Evolutionary conservation across 331 rosid species (phyloP), one percentile per base, ranked within the genome.

Genomic region (Prunus yedoensis): DNA sequence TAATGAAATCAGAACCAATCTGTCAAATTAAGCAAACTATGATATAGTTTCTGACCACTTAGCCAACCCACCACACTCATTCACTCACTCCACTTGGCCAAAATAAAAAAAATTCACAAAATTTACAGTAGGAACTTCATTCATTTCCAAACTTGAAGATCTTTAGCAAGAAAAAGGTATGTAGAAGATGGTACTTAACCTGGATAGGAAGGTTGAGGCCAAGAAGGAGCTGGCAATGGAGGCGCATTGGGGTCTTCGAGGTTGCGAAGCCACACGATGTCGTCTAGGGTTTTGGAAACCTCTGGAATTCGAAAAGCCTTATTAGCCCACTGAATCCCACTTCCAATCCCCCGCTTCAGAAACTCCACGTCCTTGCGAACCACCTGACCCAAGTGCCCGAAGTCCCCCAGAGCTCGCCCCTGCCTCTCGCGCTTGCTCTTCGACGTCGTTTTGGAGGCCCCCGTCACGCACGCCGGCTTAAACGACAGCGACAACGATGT

Each of bases 201-300:
- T 86, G 97, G 92, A 75, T 94, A 92, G 45, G 84, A 90, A 80
- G 88, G 97, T 18, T 78, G 86, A 51, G 99, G 99, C 91, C 90
- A 90, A 12, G 83, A 77, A 71, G 89, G 87, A 41, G 78, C 14
- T 4, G 91, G 80, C 46, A 71, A 74, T 3, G 86, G 72, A 70
- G 89, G 63, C 49, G 92, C 95, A 16, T 21, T 27, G 27, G 93
- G 96, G 16, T 94, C 92, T 72, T 94, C 99, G 17, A 94, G 84
- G 74, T 85, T 59, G 12, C 97, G 90, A 78, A 94, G 93, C 99
- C 97, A 94, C 13, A 89, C 68, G 54, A 89, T 23, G 52, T 90
- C 87, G 61, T 94, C 96, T 3, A 90, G 5, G 76, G 90, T 81
- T 79, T 86, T 90, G 1, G 86, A 77, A 30, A 90, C 81, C 75